Conservation (phyloP, 1,284 basidiomycete genomes). For the Porogramme epimiltina region DNA sequence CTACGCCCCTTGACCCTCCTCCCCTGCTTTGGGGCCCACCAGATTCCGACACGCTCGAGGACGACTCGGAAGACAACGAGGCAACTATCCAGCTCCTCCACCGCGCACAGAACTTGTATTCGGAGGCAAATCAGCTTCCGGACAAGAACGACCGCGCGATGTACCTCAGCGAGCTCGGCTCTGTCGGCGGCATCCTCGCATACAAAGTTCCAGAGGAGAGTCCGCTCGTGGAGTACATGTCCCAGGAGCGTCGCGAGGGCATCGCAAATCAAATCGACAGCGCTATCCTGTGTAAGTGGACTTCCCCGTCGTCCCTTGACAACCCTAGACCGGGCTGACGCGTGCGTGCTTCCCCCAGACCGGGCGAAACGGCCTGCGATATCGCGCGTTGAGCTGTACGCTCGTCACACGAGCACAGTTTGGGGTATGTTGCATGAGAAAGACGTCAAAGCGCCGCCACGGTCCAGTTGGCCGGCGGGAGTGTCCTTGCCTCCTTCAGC, state of each 20-base stretch:
- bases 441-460: constrained; percentile 46
- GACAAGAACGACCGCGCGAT: constrained; percentile 53
- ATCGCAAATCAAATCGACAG: constrained; percentile 86
- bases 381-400: constrained; percentile 61
- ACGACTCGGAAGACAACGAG: constrained; percentile 31
- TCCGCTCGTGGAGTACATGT: constrained; percentile 68
- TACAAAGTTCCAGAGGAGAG: constrained; percentile 76
- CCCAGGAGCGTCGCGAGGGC: constrained; percentile 70
- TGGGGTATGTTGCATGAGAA: constrained; percentile 58
- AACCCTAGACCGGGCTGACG: neutral
- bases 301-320: neutral
- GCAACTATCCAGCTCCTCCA: constrained; percentile 44
- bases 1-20: constrained; percentile 10
- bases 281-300: constrained; percentile 74
- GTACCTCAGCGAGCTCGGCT: constrained; percentile 69
- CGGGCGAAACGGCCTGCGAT: constrained; percentile 50
- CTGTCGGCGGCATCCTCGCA: constrained; percentile 76
- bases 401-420: constrained; percentile 59
- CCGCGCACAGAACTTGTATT: constrained; percentile 63
- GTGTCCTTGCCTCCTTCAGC: constrained; percentile 26
- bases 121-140: constrained; percentile 52
- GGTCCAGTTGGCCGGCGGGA: constrained; percentile 44
- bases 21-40: constrained; percentile 8
- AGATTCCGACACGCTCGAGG: constrained; percentile 17
- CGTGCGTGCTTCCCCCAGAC: constrained; percentile 38